phyloP scores from a whole-genome alignment of 208 protist genomes.

The Wallacemonas rigidus region DNA sequence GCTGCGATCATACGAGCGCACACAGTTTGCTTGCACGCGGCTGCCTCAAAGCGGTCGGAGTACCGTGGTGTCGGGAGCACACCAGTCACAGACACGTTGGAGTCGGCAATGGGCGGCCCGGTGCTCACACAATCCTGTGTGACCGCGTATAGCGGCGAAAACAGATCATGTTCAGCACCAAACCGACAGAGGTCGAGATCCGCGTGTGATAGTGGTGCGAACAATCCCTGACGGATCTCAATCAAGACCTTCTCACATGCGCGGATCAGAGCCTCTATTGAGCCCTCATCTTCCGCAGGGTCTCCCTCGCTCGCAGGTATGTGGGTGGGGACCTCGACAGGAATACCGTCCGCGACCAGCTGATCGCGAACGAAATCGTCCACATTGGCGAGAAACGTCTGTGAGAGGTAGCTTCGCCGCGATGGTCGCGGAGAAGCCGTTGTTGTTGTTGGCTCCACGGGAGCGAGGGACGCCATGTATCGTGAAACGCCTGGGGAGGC shows the following conservation, averaged over 20 bases:
- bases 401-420: not conserved
- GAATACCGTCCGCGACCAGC: constrained; percentile 63
- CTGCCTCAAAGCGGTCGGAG: too few species aligned
- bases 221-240: not conserved
- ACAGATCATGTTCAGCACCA: too few species aligned
- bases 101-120: too few species aligned
- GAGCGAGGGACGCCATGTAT: constrained; percentile 12
- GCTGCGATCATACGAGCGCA: too few species aligned
- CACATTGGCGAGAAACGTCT: constrained; percentile 23
- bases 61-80: too few species aligned
- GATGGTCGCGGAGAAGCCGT: not conserved
- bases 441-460: not conserved
- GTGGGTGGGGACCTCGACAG: constrained; percentile 18
- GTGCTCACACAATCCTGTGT: too few species aligned
- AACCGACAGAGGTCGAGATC: too few species aligned
- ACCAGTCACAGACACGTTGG: too few species aligned
- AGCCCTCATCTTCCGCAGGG: not conserved
- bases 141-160: too few species aligned
- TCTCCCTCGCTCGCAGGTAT: constrained; percentile 14
- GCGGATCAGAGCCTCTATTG: too few species aligned
- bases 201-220: too few species aligned
- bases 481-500: constrained; percentile 19
- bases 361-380: constrained; percentile 66
- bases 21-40: too few species aligned
- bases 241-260: constrained; percentile 6